Evolutionary conservation across 192 early-diverging fungal genomes (phyloP), one percentile per base, ranked within the genome.

Genomic region (Irineochytrium annulatum): DNA sequence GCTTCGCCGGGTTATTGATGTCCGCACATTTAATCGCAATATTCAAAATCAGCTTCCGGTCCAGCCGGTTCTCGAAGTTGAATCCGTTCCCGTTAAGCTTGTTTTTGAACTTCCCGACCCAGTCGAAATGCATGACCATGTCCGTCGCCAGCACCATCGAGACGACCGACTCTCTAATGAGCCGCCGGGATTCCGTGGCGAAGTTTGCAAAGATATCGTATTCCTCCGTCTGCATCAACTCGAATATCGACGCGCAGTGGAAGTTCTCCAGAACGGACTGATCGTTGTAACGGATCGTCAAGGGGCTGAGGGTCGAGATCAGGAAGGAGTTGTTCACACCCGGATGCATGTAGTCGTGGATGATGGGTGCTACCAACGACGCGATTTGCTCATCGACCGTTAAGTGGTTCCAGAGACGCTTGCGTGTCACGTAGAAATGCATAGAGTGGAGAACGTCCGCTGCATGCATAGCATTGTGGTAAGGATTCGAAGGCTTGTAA

Each of bases 291-390:
- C 94, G 68, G 48, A 89, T 71, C 26, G 95, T 91, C 57, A 94
- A 78, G 51, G 92, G 91, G 17, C 92, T 87, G 28, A 70, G 74
- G 0, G 87, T 81, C 14, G 87, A 83, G 58, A 92, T 83, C 79
- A 98, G 84, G 62, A 94, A 98, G 58, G 83, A 81, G 71, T 98
- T 98, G 75, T 91, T 95, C 31, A 95, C 88, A 17, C 95, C 95
- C 13, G 93, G 95, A 70, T 98, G 95, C 69, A 72, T 77, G 62
- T 54, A 80, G 62, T 52, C 76, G 76, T 73, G 77, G 33, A 60
- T 73, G 57, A 59, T 75, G 11, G 73, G 60, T 1, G 78, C 77
- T 32, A 81, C 70, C n/a, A 75, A 52, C 37, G 76, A 63, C 3
- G 74, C 70, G 32, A 82, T 55, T 17, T 62, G 52, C 34, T 82